Conservation (phyloP, 257 asterid species). For the Scutellaria minor region DNA sequence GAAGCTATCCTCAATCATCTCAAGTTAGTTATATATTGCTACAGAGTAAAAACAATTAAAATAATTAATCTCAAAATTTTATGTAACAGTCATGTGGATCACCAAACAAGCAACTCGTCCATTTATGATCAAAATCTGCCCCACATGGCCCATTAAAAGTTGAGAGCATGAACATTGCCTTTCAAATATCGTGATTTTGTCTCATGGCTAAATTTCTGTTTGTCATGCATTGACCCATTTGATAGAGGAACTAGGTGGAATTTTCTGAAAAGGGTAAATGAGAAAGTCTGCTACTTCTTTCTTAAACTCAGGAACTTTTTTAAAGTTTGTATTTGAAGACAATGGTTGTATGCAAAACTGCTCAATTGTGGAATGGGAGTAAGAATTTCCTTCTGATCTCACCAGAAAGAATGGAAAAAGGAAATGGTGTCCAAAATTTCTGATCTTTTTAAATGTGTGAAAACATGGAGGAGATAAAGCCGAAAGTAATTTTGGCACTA, state of each 20-base stretch:
- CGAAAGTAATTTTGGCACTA: conserved; percentile 3
- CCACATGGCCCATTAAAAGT: conserved; percentile 1
- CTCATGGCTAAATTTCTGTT: conserved; percentile 7
- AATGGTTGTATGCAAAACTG: background rate
- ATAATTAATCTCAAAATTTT: background rate
- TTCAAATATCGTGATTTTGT: background rate
- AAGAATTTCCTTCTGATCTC: background rate
- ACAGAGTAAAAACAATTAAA: background rate
- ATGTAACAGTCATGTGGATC: background rate
- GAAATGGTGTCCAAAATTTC: conserved; percentile 2
- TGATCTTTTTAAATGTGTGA: conserved; percentile 10
- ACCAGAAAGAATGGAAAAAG: background rate
- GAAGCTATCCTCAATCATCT: conserved; percentile 9
- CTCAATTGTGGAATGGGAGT: background rate
- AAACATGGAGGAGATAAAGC: background rate
- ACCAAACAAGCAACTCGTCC: background rate
- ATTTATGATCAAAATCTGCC: background rate
- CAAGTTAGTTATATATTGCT: background rate
- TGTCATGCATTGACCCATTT: conserved; percentile 11
- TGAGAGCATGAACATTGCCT: background rate
- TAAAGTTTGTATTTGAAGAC: conserved; percentile 2
- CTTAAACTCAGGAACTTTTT: background rate
- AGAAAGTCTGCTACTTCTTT: background rate
- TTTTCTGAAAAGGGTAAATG: background rate
- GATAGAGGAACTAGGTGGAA: background rate